phyloP scores from a whole-genome alignment of 305 asterid genomes.

The Euphrasia arctica region DNA sequence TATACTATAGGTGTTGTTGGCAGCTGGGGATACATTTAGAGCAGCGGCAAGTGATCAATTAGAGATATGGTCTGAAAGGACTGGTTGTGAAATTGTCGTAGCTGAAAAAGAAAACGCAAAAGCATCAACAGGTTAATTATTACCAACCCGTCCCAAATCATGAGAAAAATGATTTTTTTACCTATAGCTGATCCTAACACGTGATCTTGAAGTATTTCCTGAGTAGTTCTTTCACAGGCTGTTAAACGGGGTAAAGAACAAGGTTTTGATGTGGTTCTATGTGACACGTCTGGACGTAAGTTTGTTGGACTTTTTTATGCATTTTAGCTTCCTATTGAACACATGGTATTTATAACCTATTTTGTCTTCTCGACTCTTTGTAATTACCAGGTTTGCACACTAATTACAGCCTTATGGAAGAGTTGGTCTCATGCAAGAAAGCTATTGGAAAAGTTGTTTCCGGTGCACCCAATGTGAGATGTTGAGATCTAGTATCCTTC shows the following conservation, averaged over 20 bases:
- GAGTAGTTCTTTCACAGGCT: conserved; percentile 96
- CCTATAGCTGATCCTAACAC: conserved; percentile 27
- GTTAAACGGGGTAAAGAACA: conserved; percentile 77
- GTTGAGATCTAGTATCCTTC: too few relatives aligned
- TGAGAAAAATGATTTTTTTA: conserved; percentile 1
- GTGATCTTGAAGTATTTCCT: conserved; percentile 58
- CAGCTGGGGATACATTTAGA: conserved; percentile 97
- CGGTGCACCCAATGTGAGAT: conserved; percentile 80
- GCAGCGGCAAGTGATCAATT: conserved; percentile 96
- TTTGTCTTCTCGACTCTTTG: not conserved
- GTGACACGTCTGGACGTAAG: conserved; percentile 99
- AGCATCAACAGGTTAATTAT: conserved; percentile 75
- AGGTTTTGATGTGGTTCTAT: conserved; percentile 75
- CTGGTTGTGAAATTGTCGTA: conserved; percentile 81
- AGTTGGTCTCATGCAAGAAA: conserved; percentile 85
- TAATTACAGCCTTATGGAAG: conserved; percentile 96
- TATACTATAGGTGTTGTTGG: conserved; percentile 64
- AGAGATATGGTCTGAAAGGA: conserved; percentile 94
- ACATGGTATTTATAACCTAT: conserved; percentile 2
- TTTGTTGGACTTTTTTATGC: conserved; percentile 12
- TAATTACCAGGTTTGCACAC: conserved; percentile 74
- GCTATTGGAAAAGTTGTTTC: conserved; percentile 62
- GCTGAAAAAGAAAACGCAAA: conserved; percentile 84
- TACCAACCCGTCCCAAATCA: not conserved
- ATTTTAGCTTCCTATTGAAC: conserved; percentile 5